phyloP scores from a whole-genome alignment of 164 flowering plant genomes.

The Malania oleifera region DNA sequence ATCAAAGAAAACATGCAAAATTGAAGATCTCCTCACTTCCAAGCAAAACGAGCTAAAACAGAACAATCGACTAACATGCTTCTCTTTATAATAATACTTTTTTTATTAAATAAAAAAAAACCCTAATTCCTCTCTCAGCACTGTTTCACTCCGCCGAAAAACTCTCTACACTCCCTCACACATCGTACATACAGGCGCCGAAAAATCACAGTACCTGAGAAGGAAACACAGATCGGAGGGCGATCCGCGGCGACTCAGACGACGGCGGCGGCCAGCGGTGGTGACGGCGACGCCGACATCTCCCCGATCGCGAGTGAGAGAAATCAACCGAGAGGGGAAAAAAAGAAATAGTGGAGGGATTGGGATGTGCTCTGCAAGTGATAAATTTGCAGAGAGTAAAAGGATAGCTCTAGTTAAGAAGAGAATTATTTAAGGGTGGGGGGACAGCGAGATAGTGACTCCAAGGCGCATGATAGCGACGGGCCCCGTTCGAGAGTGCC shows the following conservation, averaged over 20 bases:
- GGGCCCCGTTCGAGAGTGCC: slow-evolving; percentile 10
- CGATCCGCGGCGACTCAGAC: slow-evolving; percentile 7
- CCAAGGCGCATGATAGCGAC: slow-evolving; percentile 36
- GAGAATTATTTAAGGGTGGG: slow-evolving; percentile 22
- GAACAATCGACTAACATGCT: too few species aligned
- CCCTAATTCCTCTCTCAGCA: not conserved
- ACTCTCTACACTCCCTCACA: too few species aligned
- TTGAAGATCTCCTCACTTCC: too few species aligned
- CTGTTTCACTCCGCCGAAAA: too few species aligned
- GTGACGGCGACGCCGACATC: slow-evolving; percentile 3
- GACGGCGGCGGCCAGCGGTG: not conserved
- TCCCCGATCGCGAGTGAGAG: not conserved
- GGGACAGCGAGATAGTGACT: slow-evolving; percentile 28
- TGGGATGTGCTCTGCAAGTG: not conserved
- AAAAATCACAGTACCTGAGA: slow-evolving; percentile 7
- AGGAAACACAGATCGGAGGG: slow-evolving; percentile 2
- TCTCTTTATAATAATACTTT: too few species aligned
- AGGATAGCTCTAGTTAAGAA: slow-evolving; percentile 9
- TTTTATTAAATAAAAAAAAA: too few species aligned
- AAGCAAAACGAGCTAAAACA: too few species aligned
- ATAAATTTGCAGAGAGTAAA: slow-evolving; percentile 1
- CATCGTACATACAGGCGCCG: not conserved
- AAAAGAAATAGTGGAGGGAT: slow-evolving; percentile 17
- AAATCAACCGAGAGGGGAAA: not conserved
- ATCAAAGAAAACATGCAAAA: too few species aligned